Conservation (phyloP, 805 yeast genomes). For the Komagataella pseudopastoris region DNA sequence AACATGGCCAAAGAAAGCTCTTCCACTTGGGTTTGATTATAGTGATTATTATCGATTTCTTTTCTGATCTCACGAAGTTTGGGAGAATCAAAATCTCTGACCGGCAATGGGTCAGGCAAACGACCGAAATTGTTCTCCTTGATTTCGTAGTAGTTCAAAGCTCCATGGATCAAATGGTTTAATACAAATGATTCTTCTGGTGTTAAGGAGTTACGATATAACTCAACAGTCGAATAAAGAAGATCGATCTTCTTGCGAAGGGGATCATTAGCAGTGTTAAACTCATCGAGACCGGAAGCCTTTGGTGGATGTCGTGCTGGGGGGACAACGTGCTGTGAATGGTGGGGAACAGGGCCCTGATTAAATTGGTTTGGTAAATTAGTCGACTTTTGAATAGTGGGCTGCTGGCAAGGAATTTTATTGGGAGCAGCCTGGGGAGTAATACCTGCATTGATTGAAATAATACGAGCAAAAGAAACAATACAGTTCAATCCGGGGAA, state of each 20-base stretch:
- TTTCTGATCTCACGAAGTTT: conserved; percentile 79
- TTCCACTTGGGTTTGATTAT: conserved; percentile 56
- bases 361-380: background rate
- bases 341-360: background rate
- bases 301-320: background rate
- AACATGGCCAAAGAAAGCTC: conserved; percentile 74
- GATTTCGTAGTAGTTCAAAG: conserved; percentile 30
- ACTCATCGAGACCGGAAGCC: background rate
- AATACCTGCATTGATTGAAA: conserved; percentile 9
- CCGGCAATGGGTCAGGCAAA: conserved; percentile 56
- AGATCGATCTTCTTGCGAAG: background rate
- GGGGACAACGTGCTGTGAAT: background rate
- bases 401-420: background rate
- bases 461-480: conserved; percentile 75
- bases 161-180: conserved; percentile 28
- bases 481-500: conserved; percentile 65
- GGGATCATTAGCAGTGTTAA: background rate
- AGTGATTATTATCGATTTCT: conserved; percentile 38
- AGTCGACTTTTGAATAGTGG: background rate
- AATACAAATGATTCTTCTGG: conserved; percentile 31
- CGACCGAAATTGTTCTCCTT: conserved; percentile 44
- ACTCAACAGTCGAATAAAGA: background rate
- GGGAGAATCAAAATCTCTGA: conserved; percentile 77
- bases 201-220: conserved; percentile 15
- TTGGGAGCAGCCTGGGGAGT: conserved; percentile 30